Evolutionary conservation across 257 asterid genomes (phyloP).

Genomic region (Jasminum sambac): DNA sequence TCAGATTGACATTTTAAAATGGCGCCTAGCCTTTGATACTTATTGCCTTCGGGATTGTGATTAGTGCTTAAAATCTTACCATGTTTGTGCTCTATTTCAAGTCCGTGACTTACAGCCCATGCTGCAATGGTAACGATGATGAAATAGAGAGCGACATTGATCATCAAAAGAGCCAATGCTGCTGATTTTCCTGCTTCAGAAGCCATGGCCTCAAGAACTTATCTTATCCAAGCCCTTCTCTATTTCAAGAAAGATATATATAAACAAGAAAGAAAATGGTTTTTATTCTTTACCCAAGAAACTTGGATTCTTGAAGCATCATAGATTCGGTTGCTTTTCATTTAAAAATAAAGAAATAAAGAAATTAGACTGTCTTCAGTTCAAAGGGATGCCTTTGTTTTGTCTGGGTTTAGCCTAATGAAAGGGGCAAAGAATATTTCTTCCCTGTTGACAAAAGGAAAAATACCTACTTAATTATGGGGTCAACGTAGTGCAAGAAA

Average conservation of each 20-base stretch:
- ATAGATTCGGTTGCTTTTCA: conserved; percentile 15
- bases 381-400: conserved; percentile 37
- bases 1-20: too few relatives aligned
- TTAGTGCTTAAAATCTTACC: conserved; percentile 53
- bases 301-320: conserved; percentile 24
- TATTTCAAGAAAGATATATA: conserved; percentile 18
- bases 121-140: conserved; percentile 56
- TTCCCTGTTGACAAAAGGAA: conserved; percentile 19
- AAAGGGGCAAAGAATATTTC: conserved; percentile 51
- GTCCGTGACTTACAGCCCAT: conserved; percentile 82
- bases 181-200: conserved; percentile 83
- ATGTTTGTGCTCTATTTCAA: conserved; percentile 50
- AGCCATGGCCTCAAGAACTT: conserved; percentile 51
- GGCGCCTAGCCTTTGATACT: too few relatives aligned
- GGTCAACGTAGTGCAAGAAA: too few relatives aligned
- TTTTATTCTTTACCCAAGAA: conserved; percentile 38
- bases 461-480: too few relatives aligned
- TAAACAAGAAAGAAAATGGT: conserved; percentile 26
- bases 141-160: conserved; percentile 66
- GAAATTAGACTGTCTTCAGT: conserved; percentile 27
- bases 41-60: neutral
- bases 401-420: conserved; percentile 31
- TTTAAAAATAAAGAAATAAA: too few relatives aligned
- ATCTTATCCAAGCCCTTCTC: conserved; percentile 15
- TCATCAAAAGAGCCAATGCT: conserved; percentile 51